Evolutionary conservation across 2,329 filamentous ascomycete species (phyloP), one percentile per base, ranked within the genome.

Genomic region (Aureobasidium lini): DNA sequence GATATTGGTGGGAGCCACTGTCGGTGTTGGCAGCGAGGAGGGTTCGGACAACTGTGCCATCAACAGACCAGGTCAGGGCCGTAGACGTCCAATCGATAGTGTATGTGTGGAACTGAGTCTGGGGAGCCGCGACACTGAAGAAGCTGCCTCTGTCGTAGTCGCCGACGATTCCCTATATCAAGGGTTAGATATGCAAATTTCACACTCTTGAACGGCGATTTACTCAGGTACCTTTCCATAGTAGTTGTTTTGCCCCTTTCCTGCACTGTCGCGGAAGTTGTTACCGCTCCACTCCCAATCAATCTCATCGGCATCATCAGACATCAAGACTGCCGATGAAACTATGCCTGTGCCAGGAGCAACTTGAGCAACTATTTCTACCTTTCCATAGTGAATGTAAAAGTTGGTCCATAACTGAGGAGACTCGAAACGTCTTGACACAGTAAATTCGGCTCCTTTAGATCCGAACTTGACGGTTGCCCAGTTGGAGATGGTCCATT

Each of bases 11-110:
- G 9, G 34, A 42, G 42, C 29, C 52, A 59, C 76, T 67, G 62
- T 85, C 81, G 18, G 42, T 31, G 34, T 56, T 32, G 6, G 59
- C 18, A 16, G 49, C 50, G 28, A 60, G 56, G 29, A 80, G 74
- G 3, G 75, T 78, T 60, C 81, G 80, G 28, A 79, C 69, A 28
- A 73, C 66, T 5, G 64, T 65, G 60, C 76, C 77, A 66, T 84
- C 77, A 59, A 94, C 84, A 67, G 80, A 83, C 80, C 83, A 92
- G 62, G 84, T 79, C 16, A 91, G 74, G 60, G 78, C 74, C 1
- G 87, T 82, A 63, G 81, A 75, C 23, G 84, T 90, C 88, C 88
- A 92, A 64, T 84, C 77, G 32, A 84, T 78, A n/a, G 86, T 88
- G 75, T 89, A 90, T 60, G 80, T 88, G 79, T 89, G 85, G 68